A percentile compares a stretch with the other conserved stretches of the same genome.
phyloP scores from a whole-genome alignment of 1,139 yeast genomes.

The Suhomyces bribrorum region DNA sequence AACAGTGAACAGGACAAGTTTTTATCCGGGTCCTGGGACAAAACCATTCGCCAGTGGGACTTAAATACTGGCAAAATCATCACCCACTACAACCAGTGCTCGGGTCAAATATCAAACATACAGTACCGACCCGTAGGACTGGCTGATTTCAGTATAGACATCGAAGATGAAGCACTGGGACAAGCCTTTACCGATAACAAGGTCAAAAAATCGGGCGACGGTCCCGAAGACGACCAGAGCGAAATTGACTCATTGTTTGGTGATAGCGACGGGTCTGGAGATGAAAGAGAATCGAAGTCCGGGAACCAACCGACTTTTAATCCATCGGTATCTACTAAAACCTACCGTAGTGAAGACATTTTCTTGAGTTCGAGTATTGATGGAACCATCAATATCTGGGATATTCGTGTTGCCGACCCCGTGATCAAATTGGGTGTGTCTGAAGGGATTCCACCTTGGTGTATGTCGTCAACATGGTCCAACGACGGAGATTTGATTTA shows the following conservation, averaged over 20 bases:
- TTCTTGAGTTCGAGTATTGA: conserved; percentile 83
- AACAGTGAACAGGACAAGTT: conserved; percentile 62
- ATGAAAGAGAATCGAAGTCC: conserved; percentile 29
- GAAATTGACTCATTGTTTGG: conserved; percentile 83
- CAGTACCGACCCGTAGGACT: conserved; percentile 80
- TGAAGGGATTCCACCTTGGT: conserved; percentile 87
- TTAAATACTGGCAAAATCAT: conserved; percentile 66
- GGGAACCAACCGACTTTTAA: conserved; percentile 9
- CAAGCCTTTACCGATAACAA: conserved; percentile 2
- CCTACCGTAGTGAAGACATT: conserved; percentile 50
- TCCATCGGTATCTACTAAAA: conserved; percentile 19
- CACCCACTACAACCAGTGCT: conserved; percentile 50
- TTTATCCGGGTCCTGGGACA: conserved; percentile 91
- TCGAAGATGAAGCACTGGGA: conserved; percentile 2
- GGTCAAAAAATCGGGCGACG: conserved; percentile 25
- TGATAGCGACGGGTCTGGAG: conserved; percentile 60
- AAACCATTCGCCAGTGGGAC: conserved; percentile 79
- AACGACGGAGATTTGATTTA: conserved; percentile 74
- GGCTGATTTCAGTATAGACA: conserved; percentile 27
- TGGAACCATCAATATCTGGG: conserved; percentile 86
- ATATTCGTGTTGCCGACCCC: conserved; percentile 55
- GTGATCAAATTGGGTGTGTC: conserved; percentile 59
- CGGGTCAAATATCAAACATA: conserved; percentile 79
- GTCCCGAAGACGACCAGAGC: conserved; percentile 48
- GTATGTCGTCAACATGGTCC: conserved; percentile 92